Conservation (phyloP, 2,329 filamentous ascomycete genomes). For the Trichoderma aggressivum region DNA sequence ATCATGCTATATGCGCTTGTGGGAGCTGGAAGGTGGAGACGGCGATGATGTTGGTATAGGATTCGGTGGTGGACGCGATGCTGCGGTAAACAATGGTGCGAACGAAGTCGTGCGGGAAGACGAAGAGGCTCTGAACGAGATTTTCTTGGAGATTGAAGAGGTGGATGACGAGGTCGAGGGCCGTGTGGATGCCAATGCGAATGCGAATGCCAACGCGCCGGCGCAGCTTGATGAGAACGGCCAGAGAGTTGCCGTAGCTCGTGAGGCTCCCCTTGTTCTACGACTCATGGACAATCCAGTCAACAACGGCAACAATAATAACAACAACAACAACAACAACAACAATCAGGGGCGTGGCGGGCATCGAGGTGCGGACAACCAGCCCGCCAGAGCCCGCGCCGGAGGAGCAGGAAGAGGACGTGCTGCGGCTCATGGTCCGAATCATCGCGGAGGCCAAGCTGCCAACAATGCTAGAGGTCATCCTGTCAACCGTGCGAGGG, state of each 20-base stretch:
- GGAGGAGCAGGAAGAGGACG: constrained; percentile 14
- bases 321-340: background rate
- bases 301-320: background rate
- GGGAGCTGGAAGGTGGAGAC: constrained; percentile 85
- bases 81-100: background rate
- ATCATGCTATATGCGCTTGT: constrained; percentile 78
- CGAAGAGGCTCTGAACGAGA: background rate
- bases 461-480: constrained; percentile 6
- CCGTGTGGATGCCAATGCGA: constrained; percentile 26
- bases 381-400: background rate
- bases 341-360: constrained; percentile 25
- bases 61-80: constrained; percentile 39
- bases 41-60: constrained; percentile 50
- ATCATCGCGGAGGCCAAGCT: constrained; percentile 2
- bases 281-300: constrained; percentile 45
- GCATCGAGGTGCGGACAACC: background rate
- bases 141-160: constrained; percentile 21
- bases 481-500: constrained; percentile 9
- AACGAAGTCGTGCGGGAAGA: background rate
- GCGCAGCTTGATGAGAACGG: constrained; percentile 28
- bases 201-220: constrained; percentile 31
- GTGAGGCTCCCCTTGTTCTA: constrained; percentile 55
- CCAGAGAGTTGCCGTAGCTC: constrained; percentile 44
- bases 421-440: background rate
- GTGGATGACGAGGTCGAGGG: constrained; percentile 9